Conservation (phyloP, 2,329 filamentous ascomycete species). For the Cercospora nicotianae region DNA sequence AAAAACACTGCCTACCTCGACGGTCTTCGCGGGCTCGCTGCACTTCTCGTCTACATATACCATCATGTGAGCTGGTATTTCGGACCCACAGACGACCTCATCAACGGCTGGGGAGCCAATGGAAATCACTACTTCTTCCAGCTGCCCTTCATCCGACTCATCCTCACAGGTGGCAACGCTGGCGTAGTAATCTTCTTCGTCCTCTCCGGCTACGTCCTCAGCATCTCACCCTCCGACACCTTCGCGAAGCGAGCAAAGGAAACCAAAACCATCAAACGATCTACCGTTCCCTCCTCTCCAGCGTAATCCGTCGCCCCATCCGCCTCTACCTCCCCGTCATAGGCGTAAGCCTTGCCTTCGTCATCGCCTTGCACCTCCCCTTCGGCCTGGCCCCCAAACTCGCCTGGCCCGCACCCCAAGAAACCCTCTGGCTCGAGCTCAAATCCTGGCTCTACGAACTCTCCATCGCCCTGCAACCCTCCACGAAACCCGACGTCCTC, state of each 20-base stretch:
- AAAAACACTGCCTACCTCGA: constrained; percentile 51
- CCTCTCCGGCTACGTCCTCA: constrained; percentile 53
- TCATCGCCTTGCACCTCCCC: constrained; percentile 22
- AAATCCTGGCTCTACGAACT: constrained; percentile 17
- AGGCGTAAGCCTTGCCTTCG: constrained; percentile 22
- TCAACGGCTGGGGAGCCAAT: constrained; percentile 31
- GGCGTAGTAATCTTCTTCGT: constrained; percentile 56
- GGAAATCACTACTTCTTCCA: constrained; percentile 49
- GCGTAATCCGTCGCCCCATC: constrained; percentile 22
- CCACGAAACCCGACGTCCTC: constrained; percentile 21
- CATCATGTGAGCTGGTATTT: constrained; percentile 49
- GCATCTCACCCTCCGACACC: constrained; percentile 25
- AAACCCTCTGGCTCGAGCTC: constrained; percentile 19
- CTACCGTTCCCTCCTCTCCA: constrained; percentile 14
- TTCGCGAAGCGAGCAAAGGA: constrained; percentile 12
- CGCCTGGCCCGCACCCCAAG: constrained; percentile 22
- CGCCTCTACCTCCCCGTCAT: constrained; percentile 25
- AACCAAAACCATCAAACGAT: background rate
- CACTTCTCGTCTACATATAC: constrained; percentile 63
- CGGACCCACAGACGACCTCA: constrained; percentile 48
- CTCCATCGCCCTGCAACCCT: constrained; percentile 2
- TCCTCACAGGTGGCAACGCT: constrained; percentile 60
- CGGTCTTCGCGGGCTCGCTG: constrained; percentile 64
- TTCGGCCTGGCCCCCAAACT: constrained; percentile 26
- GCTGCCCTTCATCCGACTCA: constrained; percentile 57